Evolutionary conservation across 2,329 filamentous ascomycete genomes (phyloP), one percentile per base, ranked within the genome.

Genomic region (Xenosphaeropsis pyriputrescens): DNA sequence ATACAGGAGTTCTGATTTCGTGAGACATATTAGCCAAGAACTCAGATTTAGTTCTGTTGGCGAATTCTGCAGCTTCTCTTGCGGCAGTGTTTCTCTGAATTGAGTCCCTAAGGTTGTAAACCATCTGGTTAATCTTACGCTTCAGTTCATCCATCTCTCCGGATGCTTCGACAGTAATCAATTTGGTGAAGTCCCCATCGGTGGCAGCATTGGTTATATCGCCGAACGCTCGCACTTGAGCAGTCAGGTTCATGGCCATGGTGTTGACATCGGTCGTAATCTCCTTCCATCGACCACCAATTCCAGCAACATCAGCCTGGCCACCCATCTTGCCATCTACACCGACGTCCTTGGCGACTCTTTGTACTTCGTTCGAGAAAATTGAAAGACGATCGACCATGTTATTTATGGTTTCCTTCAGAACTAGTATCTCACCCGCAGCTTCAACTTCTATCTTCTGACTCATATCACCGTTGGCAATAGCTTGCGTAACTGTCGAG

Each of bases 61-160:
- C 91, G 56, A 95, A 66, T 57, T 98, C 91, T 51, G 91, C 91
- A 34, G 89, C 88, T 60, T 96, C 89, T 59, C 91, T 82, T 40
- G 91, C 91, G 47, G 88, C 85, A 3, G 88, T 95, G 57, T 96
- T 98, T 57, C 86, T 78, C 58, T 96, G 88, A 48, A 98, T 95
- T 68, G 84, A 93, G 61, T 96, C 91, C 48, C 89, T 71, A 44
- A 98, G 64, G 55, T 93, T 94, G 56, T 84, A 91, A 38, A 96
- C 88, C 91, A 98, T 98, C 64, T 93, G 85, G 57, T 96, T 98
- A 70, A 98, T 96, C 68, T 96, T 96, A 52, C 88, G 79, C 63
- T 98, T 98, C 50, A 98, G 70, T 59, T 96, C 89, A 60, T 96
- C 91, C 91, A 98, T 96, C 60, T 98, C 91, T 45, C 91, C 91